These are phyloP conservation scores for Panicum hallii DNA, from an alignment of 202 grass and related monocot species.

Conservation along the genomic window DNA sequence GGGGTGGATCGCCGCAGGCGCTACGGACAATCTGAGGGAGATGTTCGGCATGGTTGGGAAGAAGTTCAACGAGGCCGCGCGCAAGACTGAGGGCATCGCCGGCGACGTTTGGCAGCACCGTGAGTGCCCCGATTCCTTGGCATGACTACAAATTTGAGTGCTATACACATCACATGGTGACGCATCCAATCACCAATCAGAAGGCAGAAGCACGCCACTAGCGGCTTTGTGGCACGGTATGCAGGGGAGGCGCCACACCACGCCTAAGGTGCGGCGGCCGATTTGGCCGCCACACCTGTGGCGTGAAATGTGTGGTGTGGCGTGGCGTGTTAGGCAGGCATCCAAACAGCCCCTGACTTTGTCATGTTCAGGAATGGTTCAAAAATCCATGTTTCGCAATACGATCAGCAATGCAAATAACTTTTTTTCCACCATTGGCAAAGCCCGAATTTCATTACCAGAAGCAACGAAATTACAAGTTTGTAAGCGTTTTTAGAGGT, in stretches of 20 bases:
- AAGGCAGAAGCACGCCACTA: not conserved
- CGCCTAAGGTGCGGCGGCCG: no score
- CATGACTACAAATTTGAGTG: not conserved
- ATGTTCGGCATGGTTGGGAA: slow-evolving; percentile 55
- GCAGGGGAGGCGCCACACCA: no score
- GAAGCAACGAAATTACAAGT: no score
- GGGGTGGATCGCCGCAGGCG: slow-evolving; percentile 20
- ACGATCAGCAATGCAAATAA: not conserved
- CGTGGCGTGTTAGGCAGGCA: no score
- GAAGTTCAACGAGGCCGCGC: slow-evolving; percentile 58
- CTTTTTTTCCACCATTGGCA: no score
- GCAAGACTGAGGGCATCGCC: slow-evolving; percentile 65
- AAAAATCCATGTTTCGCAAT: not conserved
- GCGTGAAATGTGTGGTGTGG: no score
- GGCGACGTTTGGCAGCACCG: slow-evolving; percentile 68
- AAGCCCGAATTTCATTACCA: no score
- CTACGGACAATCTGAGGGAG: slow-evolving; percentile 48
- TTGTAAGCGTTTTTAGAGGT: no score
- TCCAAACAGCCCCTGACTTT: no score
- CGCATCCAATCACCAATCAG: not conserved
- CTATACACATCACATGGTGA: no score
- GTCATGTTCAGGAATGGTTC: not conserved
- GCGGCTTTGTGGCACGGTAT: not conserved
- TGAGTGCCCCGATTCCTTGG: slow-evolving; percentile 16
- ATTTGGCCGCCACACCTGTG: no score